A percentile compares a stretch with the other conserved stretches of the same genome.
Conservation (phyloP, 495 filamentous ascomycete genomes). For the Podospora pseudopauciseta region DNA sequence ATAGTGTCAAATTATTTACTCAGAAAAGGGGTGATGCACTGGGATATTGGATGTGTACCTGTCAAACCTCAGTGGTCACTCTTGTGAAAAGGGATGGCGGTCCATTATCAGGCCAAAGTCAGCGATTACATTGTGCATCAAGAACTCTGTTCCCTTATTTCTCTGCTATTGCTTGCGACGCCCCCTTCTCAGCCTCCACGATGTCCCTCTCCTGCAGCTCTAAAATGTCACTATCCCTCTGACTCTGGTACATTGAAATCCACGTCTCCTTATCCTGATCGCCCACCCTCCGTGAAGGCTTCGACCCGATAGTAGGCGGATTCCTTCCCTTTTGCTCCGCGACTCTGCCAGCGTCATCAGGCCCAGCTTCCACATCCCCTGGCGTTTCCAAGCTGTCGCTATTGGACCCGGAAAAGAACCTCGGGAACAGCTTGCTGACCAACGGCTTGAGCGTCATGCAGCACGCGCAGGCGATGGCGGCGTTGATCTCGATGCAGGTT, state of each 20-base stretch:
- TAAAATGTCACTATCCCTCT: not conserved
- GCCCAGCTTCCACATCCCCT: not conserved
- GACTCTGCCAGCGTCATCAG: not conserved
- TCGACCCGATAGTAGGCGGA: not conserved
- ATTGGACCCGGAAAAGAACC: not conserved
- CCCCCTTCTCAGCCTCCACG: no score
- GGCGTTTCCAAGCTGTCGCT: not conserved
- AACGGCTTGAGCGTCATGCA: conserved; percentile 33
- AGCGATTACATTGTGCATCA: not conserved
- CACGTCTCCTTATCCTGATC: not conserved
- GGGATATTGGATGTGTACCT: not conserved
- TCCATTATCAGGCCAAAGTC: not conserved
- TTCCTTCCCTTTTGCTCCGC: not conserved
- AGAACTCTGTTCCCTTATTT: not conserved
- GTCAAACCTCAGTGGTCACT: not conserved
- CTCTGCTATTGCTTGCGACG: not conserved
- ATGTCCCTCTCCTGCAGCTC: not conserved
- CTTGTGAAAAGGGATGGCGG: not conserved
- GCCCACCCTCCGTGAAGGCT: not conserved
- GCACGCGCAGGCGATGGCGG: conserved; percentile 37
- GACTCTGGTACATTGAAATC: not conserved
- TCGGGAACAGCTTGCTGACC: conserved; percentile 20
- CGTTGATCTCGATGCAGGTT: conserved; percentile 35
- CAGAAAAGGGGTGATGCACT: not conserved
- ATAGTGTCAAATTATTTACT: not conserved